Base-by-base conservation (phyloP, 2,329 filamentous ascomycete genomes). In the Exophiala bonariae region DNA sequence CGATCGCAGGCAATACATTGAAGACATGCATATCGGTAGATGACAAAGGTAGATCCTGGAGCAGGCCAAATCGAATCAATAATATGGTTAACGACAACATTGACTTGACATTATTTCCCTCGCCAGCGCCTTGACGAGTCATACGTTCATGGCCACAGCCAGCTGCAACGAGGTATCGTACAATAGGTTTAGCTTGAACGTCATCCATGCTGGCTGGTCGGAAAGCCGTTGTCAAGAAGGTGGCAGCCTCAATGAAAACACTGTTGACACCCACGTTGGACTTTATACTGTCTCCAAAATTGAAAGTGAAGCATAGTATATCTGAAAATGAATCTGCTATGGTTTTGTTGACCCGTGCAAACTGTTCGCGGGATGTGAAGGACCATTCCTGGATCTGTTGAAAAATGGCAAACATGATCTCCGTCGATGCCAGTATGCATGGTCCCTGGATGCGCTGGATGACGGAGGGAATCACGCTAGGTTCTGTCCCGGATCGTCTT, bases 341-440 rank as follows among this genome's bases (percentile, higher is more conserved):
- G 33, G 77, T 76, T 14, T 78, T 76, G 49, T 88, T 80, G 39
- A 96, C 78, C 46, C 83, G 74, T 41, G 83, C 80, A 34, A 85
- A 82, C 56, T 91, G 85, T 19, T 83, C 73, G 9, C 82, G 76
- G 1, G 79, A 77, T 5, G 80, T 76, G 63, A 95, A 96, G 57
- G 85, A 85, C 93, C 92, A 99, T 4, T 84, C 89, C 22, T 83
- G 81, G 30, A 86, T 87, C 65, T 86, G 93, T 69, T 95, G 90
- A 57, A 95, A 86, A 5, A 95, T 80, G 61, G 95, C 90, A 18
- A 95, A 79, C 54, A 89, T 77, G 2, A 85, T 84, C 56, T 87
- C 83, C 5, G 85, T 84, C 59, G 92, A 86, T 3, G 85, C 83
- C 36, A 85, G 73, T 31, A 89, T 56, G 75, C 44, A 47, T 32